Percentiles rank a stretch among this genome's conserved stretches.
phyloP scores from a whole-genome alignment of 108 stramenopile genomes.

The Cyclotella sp. region DNA sequence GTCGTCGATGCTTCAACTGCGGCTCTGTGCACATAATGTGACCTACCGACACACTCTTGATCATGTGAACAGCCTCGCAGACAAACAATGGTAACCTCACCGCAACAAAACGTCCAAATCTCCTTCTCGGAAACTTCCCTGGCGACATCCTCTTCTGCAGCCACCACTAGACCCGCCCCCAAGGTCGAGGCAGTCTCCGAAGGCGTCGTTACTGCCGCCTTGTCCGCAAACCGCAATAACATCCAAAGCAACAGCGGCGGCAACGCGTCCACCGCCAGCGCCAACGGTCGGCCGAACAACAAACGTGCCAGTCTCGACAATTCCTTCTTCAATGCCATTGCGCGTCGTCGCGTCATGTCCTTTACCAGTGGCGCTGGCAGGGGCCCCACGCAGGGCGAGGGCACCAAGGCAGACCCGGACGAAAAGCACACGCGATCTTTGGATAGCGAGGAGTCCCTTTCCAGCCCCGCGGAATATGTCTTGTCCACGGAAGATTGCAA shows the following conservation, averaged over 20 bases:
- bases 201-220: not conserved
- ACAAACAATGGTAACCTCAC: no score
- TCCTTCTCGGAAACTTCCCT: not conserved
- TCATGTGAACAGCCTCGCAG: no score
- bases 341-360: not conserved
- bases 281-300: not conserved
- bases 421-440: not conserved
- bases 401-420: not conserved
- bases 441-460: not conserved
- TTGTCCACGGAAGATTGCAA: not conserved
- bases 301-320: slow-evolving; percentile 1
- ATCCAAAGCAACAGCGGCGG: not conserved
- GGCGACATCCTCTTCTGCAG: not conserved
- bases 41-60: no score
- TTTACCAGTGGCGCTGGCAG: not conserved
- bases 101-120: not conserved
- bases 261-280: not conserved
- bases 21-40: no score
- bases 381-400: no score
- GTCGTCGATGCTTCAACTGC: no score
- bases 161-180: not conserved
- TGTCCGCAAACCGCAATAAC: not conserved
- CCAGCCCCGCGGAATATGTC: not conserved
- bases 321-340: not conserved
- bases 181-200: not conserved